These are phyloP conservation scores for Pseudotulostoma volvatum DNA, from an alignment of 495 filamentous ascomycete species.

Conservation along the genomic window DNA sequence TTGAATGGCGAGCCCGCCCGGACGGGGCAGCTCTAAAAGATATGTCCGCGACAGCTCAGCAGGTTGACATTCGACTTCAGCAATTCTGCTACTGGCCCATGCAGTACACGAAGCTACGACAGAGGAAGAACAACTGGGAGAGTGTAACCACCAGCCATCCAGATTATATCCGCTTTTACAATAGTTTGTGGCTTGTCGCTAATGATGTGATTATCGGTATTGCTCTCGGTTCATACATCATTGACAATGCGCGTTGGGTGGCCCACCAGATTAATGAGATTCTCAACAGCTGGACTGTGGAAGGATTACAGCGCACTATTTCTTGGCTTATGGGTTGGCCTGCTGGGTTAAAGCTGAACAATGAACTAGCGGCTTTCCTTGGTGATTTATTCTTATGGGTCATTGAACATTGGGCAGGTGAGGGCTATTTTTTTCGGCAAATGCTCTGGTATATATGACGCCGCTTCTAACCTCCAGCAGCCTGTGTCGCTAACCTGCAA, in stretches of 20 bases:
- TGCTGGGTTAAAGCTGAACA: conserved; percentile 96
- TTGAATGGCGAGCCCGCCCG: conserved; percentile 77
- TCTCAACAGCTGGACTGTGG: conserved; percentile 69
- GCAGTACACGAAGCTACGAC: conserved; percentile 80
- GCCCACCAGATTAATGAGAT: conserved; percentile 66
- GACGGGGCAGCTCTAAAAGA: conserved; percentile 81
- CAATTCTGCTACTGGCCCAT: conserved; percentile 99
- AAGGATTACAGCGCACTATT: conserved; percentile 78
- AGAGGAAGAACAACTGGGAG: conserved; percentile 83
- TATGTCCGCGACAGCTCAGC: conserved; percentile 92
- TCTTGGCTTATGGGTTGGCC: conserved; percentile 94
- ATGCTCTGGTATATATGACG: not conserved
- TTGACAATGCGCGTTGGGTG: conserved; percentile 81
- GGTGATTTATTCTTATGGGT: conserved; percentile 96
- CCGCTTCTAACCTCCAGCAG: conserved; percentile 21
- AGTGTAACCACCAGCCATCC: conserved; percentile 91
- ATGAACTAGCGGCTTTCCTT: conserved; percentile 80
- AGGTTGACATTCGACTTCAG: conserved; percentile 92
- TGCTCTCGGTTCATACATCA: conserved; percentile 88
- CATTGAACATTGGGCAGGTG: conserved; percentile 89
- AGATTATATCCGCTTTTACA: conserved; percentile 98
- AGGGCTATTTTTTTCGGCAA: conserved; percentile 7
- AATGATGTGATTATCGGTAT: conserved; percentile 99
- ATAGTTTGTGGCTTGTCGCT: conserved; percentile 94
- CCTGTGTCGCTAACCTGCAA: conserved; percentile 56